phyloP scores from a whole-genome alignment of 2,329 filamentous ascomycete genomes.

The Fusarium sp. region DNA sequence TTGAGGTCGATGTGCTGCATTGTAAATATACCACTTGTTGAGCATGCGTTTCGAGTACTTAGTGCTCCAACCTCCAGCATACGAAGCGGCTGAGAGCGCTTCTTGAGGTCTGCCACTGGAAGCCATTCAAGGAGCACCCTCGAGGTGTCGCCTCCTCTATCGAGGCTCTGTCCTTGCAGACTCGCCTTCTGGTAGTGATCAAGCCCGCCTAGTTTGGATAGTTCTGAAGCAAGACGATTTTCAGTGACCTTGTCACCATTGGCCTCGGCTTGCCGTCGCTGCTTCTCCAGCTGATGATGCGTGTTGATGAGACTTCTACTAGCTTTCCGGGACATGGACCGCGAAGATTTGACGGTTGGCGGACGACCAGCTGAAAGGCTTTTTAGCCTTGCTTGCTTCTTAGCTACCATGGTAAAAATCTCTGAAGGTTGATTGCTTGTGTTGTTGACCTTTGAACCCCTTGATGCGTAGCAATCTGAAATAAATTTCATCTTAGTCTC shows the following conservation, averaged over 20 bases:
- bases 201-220: conserved; percentile 71
- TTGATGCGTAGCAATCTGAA: conserved; percentile 19
- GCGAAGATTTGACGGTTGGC: conserved; percentile 64
- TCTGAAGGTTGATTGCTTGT: not conserved
- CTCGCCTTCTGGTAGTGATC: conserved; percentile 76
- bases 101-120: conserved; percentile 49
- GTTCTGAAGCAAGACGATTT: conserved; percentile 64
- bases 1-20: conserved; percentile 91
- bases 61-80: conserved; percentile 93
- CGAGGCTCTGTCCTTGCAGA: conserved; percentile 74
- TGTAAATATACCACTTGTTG: conserved; percentile 76
- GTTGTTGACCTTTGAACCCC: conserved; percentile 7
- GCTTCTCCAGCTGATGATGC: conserved; percentile 75
- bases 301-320: conserved; percentile 74
- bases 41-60: conserved; percentile 87
- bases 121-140: conserved; percentile 75
- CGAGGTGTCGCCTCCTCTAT: conserved; percentile 77
- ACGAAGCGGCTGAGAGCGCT: conserved; percentile 57
- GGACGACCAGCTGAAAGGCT: conserved; percentile 66
- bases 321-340: conserved; percentile 74
- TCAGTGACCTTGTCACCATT: conserved; percentile 65
- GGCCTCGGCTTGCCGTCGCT: conserved; percentile 66
- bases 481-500: conserved; percentile 34
- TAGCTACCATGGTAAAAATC: conserved; percentile 57
- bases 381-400: conserved; percentile 61